Conservation (phyloP, 2,329 filamentous ascomycete genomes). For the Fusarium udum region DNA sequence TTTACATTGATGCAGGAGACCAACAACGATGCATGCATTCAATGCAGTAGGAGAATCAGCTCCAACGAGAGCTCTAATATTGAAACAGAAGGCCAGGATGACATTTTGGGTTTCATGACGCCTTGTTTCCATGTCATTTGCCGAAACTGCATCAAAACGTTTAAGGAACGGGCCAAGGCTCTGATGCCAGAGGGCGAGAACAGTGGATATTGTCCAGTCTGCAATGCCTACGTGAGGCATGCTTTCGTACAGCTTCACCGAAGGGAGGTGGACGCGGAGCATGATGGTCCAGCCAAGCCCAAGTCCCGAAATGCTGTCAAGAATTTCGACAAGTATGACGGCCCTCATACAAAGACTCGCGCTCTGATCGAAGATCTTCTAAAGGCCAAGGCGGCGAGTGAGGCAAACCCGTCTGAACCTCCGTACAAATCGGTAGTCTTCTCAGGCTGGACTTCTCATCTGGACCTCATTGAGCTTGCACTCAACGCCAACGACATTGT, state of each 20-base stretch:
- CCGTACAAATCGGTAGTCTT: slow-evolving; percentile 95
- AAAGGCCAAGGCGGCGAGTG: slow-evolving; percentile 69
- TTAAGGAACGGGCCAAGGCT: slow-evolving; percentile 63
- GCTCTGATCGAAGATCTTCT: slow-evolving; percentile 81
- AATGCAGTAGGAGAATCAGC: slow-evolving; percentile 73
- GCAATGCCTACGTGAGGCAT: slow-evolving; percentile 69
- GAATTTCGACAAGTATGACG: slow-evolving; percentile 77
- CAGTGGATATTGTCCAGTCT: slow-evolving; percentile 72
- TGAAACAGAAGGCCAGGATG: slow-evolving; percentile 67
- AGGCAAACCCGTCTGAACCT: slow-evolving; percentile 68
- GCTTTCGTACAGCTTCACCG: slow-evolving; percentile 75
- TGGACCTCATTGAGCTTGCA: slow-evolving; percentile 90
- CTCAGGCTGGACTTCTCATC: slow-evolving; percentile 93
- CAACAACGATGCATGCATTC: slow-evolving; percentile 76
- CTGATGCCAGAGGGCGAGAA: slow-evolving; percentile 49
- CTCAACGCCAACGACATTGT: slow-evolving; percentile 72
- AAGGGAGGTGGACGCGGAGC: slow-evolving; percentile 65
- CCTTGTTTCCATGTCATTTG: slow-evolving; percentile 90
- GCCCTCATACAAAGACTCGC: slow-evolving; percentile 91
- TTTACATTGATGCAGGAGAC: slow-evolving; percentile 86
- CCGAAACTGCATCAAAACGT: slow-evolving; percentile 71
- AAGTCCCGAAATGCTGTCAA: slow-evolving; percentile 52
- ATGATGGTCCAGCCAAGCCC: slow-evolving; percentile 59
- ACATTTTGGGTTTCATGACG: slow-evolving; percentile 81
- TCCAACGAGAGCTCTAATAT: slow-evolving; percentile 64